A percentile compares a stretch with the other conserved stretches of the same genome.
Evolutionary conservation across 192 early-diverging fungal genomes (phyloP).

Genomic region (Mortierella antarctica): DNA sequence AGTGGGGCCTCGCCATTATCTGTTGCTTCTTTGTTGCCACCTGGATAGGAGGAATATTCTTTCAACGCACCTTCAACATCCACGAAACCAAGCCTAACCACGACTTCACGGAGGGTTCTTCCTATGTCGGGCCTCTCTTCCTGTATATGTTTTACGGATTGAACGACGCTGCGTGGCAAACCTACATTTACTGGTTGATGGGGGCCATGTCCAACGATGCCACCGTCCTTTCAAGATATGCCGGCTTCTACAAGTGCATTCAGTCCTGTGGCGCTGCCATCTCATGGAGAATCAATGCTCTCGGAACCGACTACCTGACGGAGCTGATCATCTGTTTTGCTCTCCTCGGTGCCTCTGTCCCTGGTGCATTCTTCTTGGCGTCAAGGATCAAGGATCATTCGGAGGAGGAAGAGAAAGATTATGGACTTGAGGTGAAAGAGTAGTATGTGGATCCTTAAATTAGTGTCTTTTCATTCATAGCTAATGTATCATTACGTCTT

Average conservation of each 20-base stretch:
- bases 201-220: constrained; percentile 88
- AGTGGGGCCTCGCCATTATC: constrained; percentile 64
- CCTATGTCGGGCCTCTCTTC: constrained; percentile 69
- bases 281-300: constrained; percentile 75
- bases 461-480: too few relatives aligned
- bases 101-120: constrained; percentile 56
- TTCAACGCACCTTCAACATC: constrained; percentile 67
- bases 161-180: constrained; percentile 87
- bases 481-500: too few relatives aligned
- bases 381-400: constrained; percentile 43
- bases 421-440: too few relatives aligned
- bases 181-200: constrained; percentile 83
- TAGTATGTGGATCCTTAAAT: too few relatives aligned
- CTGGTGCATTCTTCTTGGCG: constrained; percentile 38
- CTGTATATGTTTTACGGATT: constrained; percentile 82
- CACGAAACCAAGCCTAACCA: constrained; percentile 39
- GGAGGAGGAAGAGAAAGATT: constrained; percentile 5
- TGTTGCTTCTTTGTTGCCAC: constrained; percentile 64
- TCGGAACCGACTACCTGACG: constrained; percentile 38
- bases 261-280: constrained; percentile 84
- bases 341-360: constrained; percentile 50
- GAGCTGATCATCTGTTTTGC: constrained; percentile 55
- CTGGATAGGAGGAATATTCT: constrained; percentile 72
- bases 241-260: constrained; percentile 93
- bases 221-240: constrained; percentile 75